Percentiles rank a stretch among this genome's conserved stretches.
These are phyloP conservation scores for Hydrangea macrophylla DNA, from an alignment of 148 eudicot genomes.

Conservation along the genomic window DNA sequence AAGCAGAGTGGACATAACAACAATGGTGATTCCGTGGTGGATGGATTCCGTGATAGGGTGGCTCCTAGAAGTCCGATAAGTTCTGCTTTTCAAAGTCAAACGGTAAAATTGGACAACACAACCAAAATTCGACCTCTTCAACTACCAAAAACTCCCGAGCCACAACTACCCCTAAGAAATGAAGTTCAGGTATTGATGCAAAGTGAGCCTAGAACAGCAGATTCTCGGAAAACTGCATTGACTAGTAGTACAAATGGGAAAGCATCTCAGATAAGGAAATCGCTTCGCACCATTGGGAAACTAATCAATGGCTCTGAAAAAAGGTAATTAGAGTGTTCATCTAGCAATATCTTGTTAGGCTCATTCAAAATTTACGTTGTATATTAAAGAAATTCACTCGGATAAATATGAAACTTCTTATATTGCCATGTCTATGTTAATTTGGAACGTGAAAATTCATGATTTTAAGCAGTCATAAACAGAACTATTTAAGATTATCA, in stretches of 20 bases:
- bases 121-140: constrained; percentile 27
- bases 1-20: constrained; percentile 10
- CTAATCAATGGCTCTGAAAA: constrained; percentile 83
- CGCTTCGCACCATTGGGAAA: constrained; percentile 77
- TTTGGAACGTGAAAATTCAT: no score
- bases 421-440: no score
- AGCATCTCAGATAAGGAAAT: constrained; percentile 76
- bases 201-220: constrained; percentile 20
- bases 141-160: constrained; percentile 48
- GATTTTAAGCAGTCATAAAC: no score
- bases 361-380: no score
- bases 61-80: constrained; percentile 27
- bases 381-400: no score
- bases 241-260: constrained; percentile 39
- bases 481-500: no score
- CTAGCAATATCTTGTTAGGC: no score
- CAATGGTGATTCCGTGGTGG: constrained; percentile 11
- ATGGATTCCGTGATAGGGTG: constrained; percentile 5
- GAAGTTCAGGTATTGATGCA: constrained; percentile 18
- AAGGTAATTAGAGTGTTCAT: constrained; percentile 59
- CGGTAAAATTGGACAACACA: constrained; percentile 20
- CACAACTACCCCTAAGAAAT: constrained; percentile 14
- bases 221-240: constrained; percentile 31
- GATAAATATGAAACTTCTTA: no score
- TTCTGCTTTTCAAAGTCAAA: constrained; percentile 12